Evolutionary conservation across 148 eudicot species (phyloP).

Genomic region (Fagopyrum tataricum): DNA sequence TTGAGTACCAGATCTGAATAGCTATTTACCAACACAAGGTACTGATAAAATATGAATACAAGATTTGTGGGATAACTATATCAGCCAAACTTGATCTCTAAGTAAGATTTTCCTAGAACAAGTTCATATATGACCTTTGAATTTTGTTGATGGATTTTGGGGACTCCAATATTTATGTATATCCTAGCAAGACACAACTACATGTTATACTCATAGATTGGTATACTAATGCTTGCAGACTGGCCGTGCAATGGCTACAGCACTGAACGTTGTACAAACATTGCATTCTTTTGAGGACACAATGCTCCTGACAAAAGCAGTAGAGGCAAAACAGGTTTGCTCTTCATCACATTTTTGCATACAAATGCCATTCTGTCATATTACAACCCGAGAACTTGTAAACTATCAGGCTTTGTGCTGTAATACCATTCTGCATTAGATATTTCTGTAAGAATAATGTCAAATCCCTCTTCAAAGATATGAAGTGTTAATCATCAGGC

Average conservation of each 20-base stretch:
- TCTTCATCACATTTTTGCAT: background rate
- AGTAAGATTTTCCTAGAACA: too few species aligned
- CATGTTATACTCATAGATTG: background rate
- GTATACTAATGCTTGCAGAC: conserved; percentile 46
- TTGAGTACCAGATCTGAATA: too few species aligned
- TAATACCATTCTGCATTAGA: background rate
- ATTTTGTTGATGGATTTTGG: background rate
- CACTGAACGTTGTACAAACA: conserved; percentile 70
- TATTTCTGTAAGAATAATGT: background rate
- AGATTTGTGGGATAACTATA: too few species aligned
- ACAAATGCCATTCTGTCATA: background rate
- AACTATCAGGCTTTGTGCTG: background rate
- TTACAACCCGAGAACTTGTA: background rate
- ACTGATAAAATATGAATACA: too few species aligned
- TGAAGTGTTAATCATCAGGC: background rate
- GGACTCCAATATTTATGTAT: background rate
- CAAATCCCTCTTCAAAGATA: background rate
- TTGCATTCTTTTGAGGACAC: conserved; percentile 68
- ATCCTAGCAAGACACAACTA: background rate
- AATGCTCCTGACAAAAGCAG: conserved; percentile 65
- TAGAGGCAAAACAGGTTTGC: conserved; percentile 57
- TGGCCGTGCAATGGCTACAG: conserved; percentile 45
- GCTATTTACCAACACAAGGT: too few species aligned
- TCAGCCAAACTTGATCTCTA: too few species aligned
- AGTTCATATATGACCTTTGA: too few species aligned